Base-by-base conservation (phyloP, 768 basidiomycete genomes). In the Austroboletus festivus region DNA sequence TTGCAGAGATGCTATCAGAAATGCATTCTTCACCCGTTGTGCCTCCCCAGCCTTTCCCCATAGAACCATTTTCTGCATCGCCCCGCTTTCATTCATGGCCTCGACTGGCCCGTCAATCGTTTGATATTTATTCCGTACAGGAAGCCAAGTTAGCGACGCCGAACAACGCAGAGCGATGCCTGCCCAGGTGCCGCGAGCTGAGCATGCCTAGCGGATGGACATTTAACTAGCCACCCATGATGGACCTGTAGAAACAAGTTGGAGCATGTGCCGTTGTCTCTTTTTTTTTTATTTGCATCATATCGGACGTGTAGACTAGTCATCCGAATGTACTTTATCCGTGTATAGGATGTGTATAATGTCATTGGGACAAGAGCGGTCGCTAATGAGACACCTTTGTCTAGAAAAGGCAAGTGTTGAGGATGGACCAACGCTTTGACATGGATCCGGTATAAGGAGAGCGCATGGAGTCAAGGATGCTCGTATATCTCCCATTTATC, bases 161-260 rank as follows among this genome's bases (percentile, higher is more conserved):
- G n/a, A n/a, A n/a, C n/a, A n/a, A n/a, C n/a, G n/a, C n/a, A 39
- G 49, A 50, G 53, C 48, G 46, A 34, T 54, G 59, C 30, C 35
- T 58, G 38, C 38, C 26, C 15, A 56, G 57, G 47, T 53, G 52
- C 38, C 52, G 61, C 34, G 70, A 73, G 51, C 52, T 59, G 53
- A 67, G 66, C 39, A 74, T 74, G 72, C 73, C 72, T 28, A 71
- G 72, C 15, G 69, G 68, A 40, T 75, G 73, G 73, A 67, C 57
- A 4, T 67, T 66, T 31, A 38, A 20, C 38, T 68, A 47, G 43
- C 28, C 44, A 28, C 46, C 34, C 26, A 34, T 34, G 12, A 24
- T 26, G 49, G 22, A 44, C 35, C 15, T 31, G 9, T 24, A 19
- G 16, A 40, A 30, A 4, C 4, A 18, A n/a, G n/a, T n/a, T n/a